A percentile compares a stretch with the other conserved stretches of the same genome.
Conservation (phyloP, 1,139 yeast genomes). For the Wickerhamiella pararugosa region DNA sequence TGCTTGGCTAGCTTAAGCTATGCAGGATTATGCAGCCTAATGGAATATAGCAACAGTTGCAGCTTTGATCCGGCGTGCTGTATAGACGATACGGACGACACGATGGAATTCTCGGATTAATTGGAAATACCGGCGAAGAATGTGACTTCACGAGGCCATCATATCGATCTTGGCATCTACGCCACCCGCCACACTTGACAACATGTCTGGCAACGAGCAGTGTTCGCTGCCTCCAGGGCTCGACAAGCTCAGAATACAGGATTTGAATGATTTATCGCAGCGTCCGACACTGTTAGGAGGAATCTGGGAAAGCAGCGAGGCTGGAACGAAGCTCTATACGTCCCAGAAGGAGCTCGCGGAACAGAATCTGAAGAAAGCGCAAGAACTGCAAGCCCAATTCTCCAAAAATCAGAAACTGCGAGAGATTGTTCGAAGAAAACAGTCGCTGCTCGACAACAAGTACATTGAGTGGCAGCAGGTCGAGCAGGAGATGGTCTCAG, state of each 20-base stretch:
- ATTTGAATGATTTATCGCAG: conserved; percentile 1
- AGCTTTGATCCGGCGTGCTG: no score
- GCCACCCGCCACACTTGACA: no score
- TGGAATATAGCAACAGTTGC: no score
- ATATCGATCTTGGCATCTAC: no score
- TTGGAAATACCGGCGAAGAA: no score
- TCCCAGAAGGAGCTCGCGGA: conserved; percentile 2
- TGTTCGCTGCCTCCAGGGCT: not conserved
- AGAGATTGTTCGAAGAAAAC: conserved; percentile 7
- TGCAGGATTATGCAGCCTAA: no score
- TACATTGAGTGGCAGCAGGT: conserved; percentile 22
- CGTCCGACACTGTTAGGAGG: conserved; percentile 5
- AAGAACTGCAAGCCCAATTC: conserved; percentile 15
- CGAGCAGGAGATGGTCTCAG: conserved; percentile 29
- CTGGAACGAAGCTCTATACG: conserved; percentile 1
- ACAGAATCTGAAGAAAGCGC: conserved; percentile 3
- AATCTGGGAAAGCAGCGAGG: conserved; percentile 8
- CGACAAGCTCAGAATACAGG: not conserved
- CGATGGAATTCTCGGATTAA: no score
- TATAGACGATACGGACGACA: no score
- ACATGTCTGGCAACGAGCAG: no score
- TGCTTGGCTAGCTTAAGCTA: no score
- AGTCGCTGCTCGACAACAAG: conserved; percentile 12
- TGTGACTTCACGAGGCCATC: no score
- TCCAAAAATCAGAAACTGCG: conserved; percentile 16